Evolutionary conservation across 2,329 filamentous ascomycete genomes (phyloP).

Genomic region (Trichoderma arundinaceum): DNA sequence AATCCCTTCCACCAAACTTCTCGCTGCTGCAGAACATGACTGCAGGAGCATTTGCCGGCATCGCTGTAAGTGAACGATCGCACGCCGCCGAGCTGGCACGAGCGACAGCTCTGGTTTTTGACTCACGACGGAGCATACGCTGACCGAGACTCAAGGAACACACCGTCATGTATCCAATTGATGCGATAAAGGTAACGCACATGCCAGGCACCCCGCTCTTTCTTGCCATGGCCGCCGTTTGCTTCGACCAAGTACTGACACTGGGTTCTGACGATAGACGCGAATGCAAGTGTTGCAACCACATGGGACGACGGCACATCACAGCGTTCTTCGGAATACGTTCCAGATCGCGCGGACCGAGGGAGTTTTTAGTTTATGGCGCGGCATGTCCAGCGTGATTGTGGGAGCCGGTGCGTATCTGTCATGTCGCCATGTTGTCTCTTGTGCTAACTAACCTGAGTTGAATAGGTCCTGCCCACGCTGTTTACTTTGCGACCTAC

Average conservation of each 20-base stretch:
- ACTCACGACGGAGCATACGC: slow-evolving; percentile 21
- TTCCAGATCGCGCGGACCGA: slow-evolving; percentile 90
- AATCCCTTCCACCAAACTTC: slow-evolving; percentile 92
- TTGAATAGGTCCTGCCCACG: slow-evolving; percentile 83
- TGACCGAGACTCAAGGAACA: slow-evolving; percentile 71
- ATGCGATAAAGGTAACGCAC: slow-evolving; percentile 84
- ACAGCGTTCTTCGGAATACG: slow-evolving; percentile 88
- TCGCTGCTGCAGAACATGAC: slow-evolving; percentile 93
- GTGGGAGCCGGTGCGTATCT: slow-evolving; percentile 82
- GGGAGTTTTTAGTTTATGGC: slow-evolving; percentile 90
- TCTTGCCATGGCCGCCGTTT: not conserved
- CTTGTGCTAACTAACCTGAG: slow-evolving; percentile 16
- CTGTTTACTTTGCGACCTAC: slow-evolving; percentile 98
- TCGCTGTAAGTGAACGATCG: slow-evolving; percentile 72
- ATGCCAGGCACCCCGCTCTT: not conserved
- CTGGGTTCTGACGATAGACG: slow-evolving; percentile 63
- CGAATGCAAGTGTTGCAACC: slow-evolving; percentile 97
- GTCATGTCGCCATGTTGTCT: not conserved
- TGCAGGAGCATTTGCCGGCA: slow-evolving; percentile 94
- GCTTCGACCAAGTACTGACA: slow-evolving; percentile 1
- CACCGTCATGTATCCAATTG: slow-evolving; percentile 98
- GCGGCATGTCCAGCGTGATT: slow-evolving; percentile 94
- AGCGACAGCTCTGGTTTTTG: not conserved
- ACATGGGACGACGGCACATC: slow-evolving; percentile 79
- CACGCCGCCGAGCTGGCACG: not conserved